Evolutionary conservation across 2,329 filamentous ascomycete species (phyloP), one percentile per base, ranked within the genome.

Genomic region (Colletotrichum eremochloae): DNA sequence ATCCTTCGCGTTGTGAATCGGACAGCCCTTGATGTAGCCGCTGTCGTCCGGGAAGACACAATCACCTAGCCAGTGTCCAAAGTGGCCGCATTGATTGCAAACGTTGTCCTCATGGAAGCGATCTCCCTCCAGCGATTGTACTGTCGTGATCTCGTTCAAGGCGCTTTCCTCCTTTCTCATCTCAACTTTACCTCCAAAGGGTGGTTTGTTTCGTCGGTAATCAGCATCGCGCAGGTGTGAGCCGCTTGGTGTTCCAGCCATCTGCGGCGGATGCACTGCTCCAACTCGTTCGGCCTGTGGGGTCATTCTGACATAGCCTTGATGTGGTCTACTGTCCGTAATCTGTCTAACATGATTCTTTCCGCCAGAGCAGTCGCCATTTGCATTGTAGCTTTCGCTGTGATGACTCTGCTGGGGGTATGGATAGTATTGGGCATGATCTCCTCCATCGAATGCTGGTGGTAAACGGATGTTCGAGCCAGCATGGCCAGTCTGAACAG

Each of bases 61-160:
- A 33, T 62, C 60, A 29, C 44, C 60, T n/a, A 62, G 60, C 44
- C 60, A 62, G 31, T 62, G 60, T 12, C 44, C 60, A 36, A 36
- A 33, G 31, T 62, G 60, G 0, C 44, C 60, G 44, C 60, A 62
- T 20, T 62, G 20, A n/a, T 46, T 36, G 60, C 60, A 62, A 18
- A 38, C 31, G 31, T 62, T 62, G 4, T 29, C n/a, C 4, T 33
- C 31, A 44, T 50, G 29, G 8, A 62, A 62, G 31, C 60, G 44
- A 14, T 50, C 44, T 1, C 60, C 40, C 2, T 36, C 44, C 12
- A 62, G 31, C 12, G 46, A 50, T 3, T 62, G 20, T 7, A 48
- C 24, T 12, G 44, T 50, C 7, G 60, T 62, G 7, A 62, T 8
- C 42, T 62, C 12, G 12, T 62, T 48, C 31, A 36, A 46, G 12